Percentiles rank a stretch among this genome's conserved stretches.
Evolutionary conservation across 1,284 basidiomycete species (phyloP).

Genomic region (Acaromyces ingoldii): DNA sequence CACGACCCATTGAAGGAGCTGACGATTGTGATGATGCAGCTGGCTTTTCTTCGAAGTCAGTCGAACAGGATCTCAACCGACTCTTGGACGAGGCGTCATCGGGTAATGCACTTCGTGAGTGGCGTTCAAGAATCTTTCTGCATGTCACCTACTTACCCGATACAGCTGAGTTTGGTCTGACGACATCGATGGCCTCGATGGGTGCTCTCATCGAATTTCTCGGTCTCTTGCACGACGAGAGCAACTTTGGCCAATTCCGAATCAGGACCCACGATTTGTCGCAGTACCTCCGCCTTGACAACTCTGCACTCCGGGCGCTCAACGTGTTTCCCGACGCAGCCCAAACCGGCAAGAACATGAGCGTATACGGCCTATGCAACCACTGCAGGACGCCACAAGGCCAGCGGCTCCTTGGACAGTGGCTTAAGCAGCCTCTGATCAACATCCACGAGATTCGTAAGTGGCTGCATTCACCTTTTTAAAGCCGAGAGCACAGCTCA

Average conservation of each 20-base stretch:
- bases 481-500: too few relatives aligned
- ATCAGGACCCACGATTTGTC: slow-evolving; percentile 83
- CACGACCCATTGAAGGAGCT: background rate
- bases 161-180: slow-evolving; percentile 72
- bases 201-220: slow-evolving; percentile 80
- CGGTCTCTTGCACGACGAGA: slow-evolving; percentile 71
- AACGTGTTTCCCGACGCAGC: slow-evolving; percentile 69
- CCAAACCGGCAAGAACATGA: slow-evolving; percentile 51
- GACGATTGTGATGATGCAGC: background rate
- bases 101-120: slow-evolving; percentile 54
- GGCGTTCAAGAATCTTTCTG: background rate
- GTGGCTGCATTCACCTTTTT: too few relatives aligned
- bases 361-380: slow-evolving; percentile 82
- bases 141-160: background rate
- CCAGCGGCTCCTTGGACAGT: slow-evolving; percentile 78
- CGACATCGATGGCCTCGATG: slow-evolving; percentile 72
- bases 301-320: slow-evolving; percentile 84
- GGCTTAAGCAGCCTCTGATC: slow-evolving; percentile 94
- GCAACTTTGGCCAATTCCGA: slow-evolving; percentile 75
- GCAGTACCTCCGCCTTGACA: slow-evolving; percentile 93
- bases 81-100: slow-evolving; percentile 58
- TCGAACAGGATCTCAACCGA: slow-evolving; percentile 78
- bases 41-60: slow-evolving; percentile 75
- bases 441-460: slow-evolving; percentile 86
- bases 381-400: slow-evolving; percentile 96